Conservation (phyloP, 176 grass and related monocot genomes). For the Rhynchospora breviuscula region DNA sequence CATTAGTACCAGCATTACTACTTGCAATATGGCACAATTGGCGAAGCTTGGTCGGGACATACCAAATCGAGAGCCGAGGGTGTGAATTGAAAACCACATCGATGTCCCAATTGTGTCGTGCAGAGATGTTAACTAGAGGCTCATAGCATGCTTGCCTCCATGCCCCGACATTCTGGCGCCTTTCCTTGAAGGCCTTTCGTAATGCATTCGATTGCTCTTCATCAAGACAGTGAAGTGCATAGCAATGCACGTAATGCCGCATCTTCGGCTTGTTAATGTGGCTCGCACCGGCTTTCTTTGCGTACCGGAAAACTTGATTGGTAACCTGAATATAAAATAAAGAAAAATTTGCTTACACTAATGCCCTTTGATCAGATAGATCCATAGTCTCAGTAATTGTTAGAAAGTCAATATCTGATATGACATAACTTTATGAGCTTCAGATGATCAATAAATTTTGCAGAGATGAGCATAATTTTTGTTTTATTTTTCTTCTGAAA, state of each 20-base stretch:
- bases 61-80: slow-evolving; percentile 88
- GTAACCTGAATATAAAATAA: slow-evolving; percentile 45
- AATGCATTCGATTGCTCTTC: slow-evolving; percentile 79
- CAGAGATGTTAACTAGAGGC: slow-evolving; percentile 80
- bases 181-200: slow-evolving; percentile 73
- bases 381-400: background rate
- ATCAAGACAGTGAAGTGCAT: slow-evolving; percentile 96
- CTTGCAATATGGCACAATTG: slow-evolving; percentile 95
- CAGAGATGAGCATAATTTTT: background rate
- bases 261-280: slow-evolving; percentile 99
- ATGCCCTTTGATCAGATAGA: background rate
- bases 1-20: slow-evolving; percentile 14
- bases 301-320: slow-evolving; percentile 97
- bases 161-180: slow-evolving; percentile 83
- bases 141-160: slow-evolving; percentile 95
- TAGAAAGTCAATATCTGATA: background rate
- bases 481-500: background rate
- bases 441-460: background rate
- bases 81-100: slow-evolving; percentile 97
- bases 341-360: background rate
- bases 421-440: background rate
- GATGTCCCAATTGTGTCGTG: slow-evolving; percentile 82
- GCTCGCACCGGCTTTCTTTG: slow-evolving; percentile 88
- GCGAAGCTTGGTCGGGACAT: slow-evolving; percentile 85
- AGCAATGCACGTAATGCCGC: slow-evolving; percentile 99